Percentiles rank a stretch among this genome's conserved stretches.
Evolutionary conservation across 768 basidiomycete genomes (phyloP).

Genomic region (Myochromella boudieri): DNA sequence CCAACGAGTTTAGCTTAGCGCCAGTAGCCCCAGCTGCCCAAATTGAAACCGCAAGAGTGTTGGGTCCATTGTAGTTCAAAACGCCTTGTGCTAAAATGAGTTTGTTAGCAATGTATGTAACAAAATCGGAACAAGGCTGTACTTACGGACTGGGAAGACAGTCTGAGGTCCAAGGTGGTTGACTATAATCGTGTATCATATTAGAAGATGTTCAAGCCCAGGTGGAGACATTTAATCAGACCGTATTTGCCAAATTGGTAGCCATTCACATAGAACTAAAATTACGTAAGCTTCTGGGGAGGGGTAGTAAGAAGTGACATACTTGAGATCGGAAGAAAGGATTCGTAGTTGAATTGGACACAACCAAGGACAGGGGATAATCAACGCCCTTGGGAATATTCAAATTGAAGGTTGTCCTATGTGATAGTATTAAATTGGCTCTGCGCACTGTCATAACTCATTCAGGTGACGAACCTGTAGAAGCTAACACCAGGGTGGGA

Average conservation of each 20-base stretch:
- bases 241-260: constrained; percentile 46
- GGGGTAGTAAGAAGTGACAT: not conserved
- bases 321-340: constrained; percentile 44
- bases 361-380: constrained; percentile 45
- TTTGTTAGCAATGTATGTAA: not conserved
- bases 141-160: constrained; percentile 43
- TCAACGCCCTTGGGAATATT: constrained; percentile 45
- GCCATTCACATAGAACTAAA: constrained; percentile 42
- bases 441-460: not conserved
- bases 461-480: constrained; percentile 33
- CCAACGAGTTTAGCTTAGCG: constrained; percentile 39
- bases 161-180: constrained; percentile 44
- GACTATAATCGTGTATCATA: constrained; percentile 21
- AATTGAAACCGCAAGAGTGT: constrained; percentile 48
- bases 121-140: not conserved
- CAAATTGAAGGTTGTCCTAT: constrained; percentile 43
- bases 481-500: constrained; percentile 45
- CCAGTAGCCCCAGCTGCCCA: constrained; percentile 43
- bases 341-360: constrained; percentile 44
- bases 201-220: not conserved
- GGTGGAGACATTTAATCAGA: constrained; percentile 15
- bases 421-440: too few relatives aligned
- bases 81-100: constrained; percentile 44
- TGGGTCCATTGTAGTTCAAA: constrained; percentile 44
- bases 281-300: not conserved